Evolutionary conservation across 1,284 basidiomycete species (phyloP), one percentile per base, ranked within the genome.

Genomic region (Phlebopus sp.): DNA sequence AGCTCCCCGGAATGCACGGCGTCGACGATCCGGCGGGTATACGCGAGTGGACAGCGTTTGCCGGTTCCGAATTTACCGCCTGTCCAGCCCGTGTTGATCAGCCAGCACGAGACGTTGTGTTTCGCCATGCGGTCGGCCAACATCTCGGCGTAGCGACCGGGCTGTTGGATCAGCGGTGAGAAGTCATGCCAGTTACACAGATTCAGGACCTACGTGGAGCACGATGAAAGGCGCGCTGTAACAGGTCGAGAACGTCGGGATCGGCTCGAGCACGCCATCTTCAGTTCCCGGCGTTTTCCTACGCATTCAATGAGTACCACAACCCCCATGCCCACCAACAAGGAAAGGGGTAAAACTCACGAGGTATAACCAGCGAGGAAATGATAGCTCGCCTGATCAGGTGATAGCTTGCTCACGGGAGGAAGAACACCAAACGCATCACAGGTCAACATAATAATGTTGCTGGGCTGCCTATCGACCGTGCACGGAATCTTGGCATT

Each of bases 191-290:
- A 34, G 17, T 1, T 18, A 8, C 17, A 13, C 25, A 13, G 25
- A n/a, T 34, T 7, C 38, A 45, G 19, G 38, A 70, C 81, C 34
- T 63, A 85, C 83, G 74, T 97, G 95, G 51, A 97, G 90, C 56
- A 98, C 90, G 67, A 99, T 97, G 82, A 99, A 99, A 27, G 97
- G 96, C 53, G 97, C 96, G 60, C 91, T 92, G 81, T 98, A 98
- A 73, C 95, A 98, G 31, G 96, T 97, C 23, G 94, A 97, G 84
- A 99, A 99, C 42, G 97, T 99, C 18, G 97, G 97, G 58, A 96
- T 95, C 49, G 96, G 97, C 74, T 98, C 96, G 48, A 96, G 81
- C 40, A 99, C 90, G 69, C 97, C 96, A 65, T 98, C 96, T 69
- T 99, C 96, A 17, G 96, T 99, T 55, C 96, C 96, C 17, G 96